phyloP scores from a whole-genome alignment of 2,329 filamentous ascomycete species.

The Hirsutella thompsonii region DNA sequence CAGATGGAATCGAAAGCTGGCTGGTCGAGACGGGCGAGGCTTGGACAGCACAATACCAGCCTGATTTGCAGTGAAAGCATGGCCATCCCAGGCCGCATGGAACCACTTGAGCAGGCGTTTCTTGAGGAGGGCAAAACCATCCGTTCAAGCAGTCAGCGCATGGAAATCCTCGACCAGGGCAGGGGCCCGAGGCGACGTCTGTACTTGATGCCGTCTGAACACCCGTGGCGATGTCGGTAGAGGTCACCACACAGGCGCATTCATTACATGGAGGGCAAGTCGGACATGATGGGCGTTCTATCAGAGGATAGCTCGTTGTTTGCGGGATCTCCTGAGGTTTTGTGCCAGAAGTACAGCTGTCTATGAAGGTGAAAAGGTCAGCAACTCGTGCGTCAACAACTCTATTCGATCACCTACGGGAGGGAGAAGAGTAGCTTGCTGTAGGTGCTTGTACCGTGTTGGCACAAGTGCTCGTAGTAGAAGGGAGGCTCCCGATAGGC shows the following conservation, averaged over 20 bases:
- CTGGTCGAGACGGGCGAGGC: neutral
- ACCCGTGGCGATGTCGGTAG: too few species aligned
- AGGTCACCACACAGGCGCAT: neutral
- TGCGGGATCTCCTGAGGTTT: neutral
- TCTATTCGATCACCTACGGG: neutral
- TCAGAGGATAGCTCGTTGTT: neutral
- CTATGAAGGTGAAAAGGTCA: neutral
- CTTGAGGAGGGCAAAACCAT: slow-evolving; percentile 18
- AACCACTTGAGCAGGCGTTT: slow-evolving; percentile 15
- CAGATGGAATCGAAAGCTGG: neutral
- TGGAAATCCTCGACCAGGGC: slow-evolving; percentile 13
- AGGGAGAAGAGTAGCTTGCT: too few species aligned
- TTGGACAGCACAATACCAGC: slow-evolving; percentile 14
- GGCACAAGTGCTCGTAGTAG: too few species aligned
- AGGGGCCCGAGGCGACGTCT: slow-evolving; percentile 6
- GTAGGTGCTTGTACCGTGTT: too few species aligned
- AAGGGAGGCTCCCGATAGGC: too few species aligned
- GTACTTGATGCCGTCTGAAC: neutral
- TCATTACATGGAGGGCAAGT: slow-evolving; percentile 9
- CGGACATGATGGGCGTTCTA: slow-evolving; percentile 4
- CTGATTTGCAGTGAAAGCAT: slow-evolving; percentile 16
- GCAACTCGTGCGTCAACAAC: neutral
- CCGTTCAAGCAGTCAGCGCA: slow-evolving; percentile 17
- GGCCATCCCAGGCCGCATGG: slow-evolving; percentile 18
- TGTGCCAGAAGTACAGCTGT: neutral